Conservation (phyloP, 164 flowering plant species). For the Piper longum region DNA sequence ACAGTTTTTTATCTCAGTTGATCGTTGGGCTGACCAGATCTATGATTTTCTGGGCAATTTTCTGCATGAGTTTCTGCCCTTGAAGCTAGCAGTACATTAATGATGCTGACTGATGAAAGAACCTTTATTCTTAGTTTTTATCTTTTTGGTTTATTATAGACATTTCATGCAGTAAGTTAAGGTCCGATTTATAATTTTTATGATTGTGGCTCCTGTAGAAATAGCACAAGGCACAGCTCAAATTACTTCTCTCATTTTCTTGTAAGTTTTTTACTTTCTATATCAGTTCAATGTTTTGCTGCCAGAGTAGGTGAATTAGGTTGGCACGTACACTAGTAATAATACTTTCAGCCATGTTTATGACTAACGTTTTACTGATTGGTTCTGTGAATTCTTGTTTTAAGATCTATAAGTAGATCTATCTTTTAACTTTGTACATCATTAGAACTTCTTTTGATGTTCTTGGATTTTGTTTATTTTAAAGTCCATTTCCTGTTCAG, state of each 20-base stretch:
- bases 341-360: background rate
- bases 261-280: background rate
- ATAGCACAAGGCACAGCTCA: too few relatives aligned
- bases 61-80: background rate
- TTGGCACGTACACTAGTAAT: too few relatives aligned
- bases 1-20: background rate
- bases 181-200: too few relatives aligned
- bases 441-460: background rate
- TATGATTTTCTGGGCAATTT: background rate
- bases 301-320: background rate
- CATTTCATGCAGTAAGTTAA: too few relatives aligned
- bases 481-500: background rate
- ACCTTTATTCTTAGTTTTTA: background rate
- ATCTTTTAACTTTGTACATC: background rate
- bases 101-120: background rate
- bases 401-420: background rate
- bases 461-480: background rate
- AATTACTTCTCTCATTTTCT: background rate
- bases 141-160: background rate
- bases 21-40: background rate
- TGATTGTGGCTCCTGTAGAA: too few relatives aligned
- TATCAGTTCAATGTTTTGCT: background rate
- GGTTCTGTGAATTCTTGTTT: background rate
- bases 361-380: background rate
- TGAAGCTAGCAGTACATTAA: background rate